A percentile compares a stretch with the other conserved stretches of the same genome.
These are phyloP conservation scores for Nosema muscidifuracis DNA, from an alignment of 371 early-diverging fungal species.

Conservation along the genomic window DNA sequence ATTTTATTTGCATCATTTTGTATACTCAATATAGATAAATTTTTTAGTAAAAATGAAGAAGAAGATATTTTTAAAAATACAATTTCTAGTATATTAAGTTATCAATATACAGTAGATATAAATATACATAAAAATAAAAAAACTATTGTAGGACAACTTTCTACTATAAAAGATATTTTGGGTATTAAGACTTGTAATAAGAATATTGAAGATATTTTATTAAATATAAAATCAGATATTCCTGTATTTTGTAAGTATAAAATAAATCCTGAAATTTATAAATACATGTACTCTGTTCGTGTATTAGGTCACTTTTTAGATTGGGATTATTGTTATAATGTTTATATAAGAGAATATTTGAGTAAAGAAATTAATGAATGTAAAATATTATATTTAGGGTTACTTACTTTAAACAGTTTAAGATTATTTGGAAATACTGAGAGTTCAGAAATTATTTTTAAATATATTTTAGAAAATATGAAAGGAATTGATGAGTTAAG, in stretches of 20 bases:
- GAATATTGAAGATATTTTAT: constrained; percentile 6
- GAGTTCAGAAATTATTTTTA: constrained; percentile 47
- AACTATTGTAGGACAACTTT: constrained; percentile 1
- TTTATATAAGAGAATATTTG: constrained; percentile 48
- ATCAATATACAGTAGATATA: constrained; percentile 37
- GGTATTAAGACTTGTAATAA: neutral
- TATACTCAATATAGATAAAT: constrained; percentile 16
- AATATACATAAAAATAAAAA: constrained; percentile 20
- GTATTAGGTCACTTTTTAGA: constrained; percentile 57
- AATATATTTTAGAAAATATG: constrained; percentile 23
- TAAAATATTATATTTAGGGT: constrained; percentile 45
- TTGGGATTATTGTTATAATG: constrained; percentile 63
- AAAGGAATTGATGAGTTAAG: constrained; percentile 19
- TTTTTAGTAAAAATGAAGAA: neutral
- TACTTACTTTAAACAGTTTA: constrained; percentile 38
- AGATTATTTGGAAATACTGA: constrained; percentile 48
- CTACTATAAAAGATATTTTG: constrained; percentile 33
- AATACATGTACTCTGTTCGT: constrained; percentile 38
- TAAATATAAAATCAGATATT: constrained; percentile 5
- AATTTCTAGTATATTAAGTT: constrained; percentile 24
- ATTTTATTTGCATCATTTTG: constrained; percentile 36
- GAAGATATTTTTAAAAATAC: constrained; percentile 18
- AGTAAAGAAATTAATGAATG: constrained; percentile 21
- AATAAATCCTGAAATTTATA: constrained; percentile 14
- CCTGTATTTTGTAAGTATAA: constrained; percentile 10